Evolutionary conservation across 176 grass and related monocot genomes (phyloP), one percentile per base, ranked within the genome.

Genomic region (Aegilops speltoides): DNA sequence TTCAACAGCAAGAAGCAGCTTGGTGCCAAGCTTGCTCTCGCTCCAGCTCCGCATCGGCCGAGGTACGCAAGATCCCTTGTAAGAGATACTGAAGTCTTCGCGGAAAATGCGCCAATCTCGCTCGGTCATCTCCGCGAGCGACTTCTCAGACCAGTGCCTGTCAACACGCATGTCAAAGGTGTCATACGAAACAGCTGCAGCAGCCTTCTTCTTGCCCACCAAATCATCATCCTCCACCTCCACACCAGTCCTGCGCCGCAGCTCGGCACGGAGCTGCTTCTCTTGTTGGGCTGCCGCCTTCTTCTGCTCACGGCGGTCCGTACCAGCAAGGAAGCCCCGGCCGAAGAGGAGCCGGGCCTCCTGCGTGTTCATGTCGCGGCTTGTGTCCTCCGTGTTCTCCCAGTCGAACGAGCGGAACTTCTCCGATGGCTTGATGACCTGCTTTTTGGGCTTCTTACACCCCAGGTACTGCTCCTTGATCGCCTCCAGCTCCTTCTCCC

Each of bases 391-490:
- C 0, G 93, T 95, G 87, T 92, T 95, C 78, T 95, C 95, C 95
- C 95, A 98, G 38, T 95, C 93, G 25, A 98, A 97, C 75, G 94
- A 95, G 25, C 95, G 91, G 71, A 95, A 98, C 76, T 91, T 98
- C 85, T 98, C 95, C 1, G 89, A 92, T 17, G 95, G 93, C 83
- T 90, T 98, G 75, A 95, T 93, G 29, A 98, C 91, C 23, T 90
- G 71, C 76, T 98, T 98, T 87, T 91, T 93, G 25, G 93, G 91
- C 38, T 95, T 98, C 77, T 98, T 97, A 12, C 19, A 71, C 1
- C 91, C 95, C 68, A 95, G 83, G 56, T 98, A 95, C 81, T 98
- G 95, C 82, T 98, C 93, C 90, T 92, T 95, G 70, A 95, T 98
- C 14, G 93, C 82, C 1, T 98, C 95, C 28, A 98, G 83, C 88